phyloP scores from a whole-genome alignment of 2,329 filamentous ascomycete species.

The Pseudocercospora macadamiae region DNA sequence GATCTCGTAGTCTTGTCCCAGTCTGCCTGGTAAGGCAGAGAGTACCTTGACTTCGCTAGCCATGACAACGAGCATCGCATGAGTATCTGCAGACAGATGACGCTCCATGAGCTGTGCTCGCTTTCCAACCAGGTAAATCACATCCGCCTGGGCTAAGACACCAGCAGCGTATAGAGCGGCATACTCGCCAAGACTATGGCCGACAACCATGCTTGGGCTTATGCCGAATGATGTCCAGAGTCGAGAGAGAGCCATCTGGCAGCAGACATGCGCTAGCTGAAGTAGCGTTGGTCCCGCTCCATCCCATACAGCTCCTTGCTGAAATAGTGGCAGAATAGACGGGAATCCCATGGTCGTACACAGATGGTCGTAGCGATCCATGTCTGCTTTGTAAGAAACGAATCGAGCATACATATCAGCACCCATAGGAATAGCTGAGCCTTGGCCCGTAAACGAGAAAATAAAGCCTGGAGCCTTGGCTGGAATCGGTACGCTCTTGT shows the following conservation, averaged over 20 bases:
- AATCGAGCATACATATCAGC: conserved; percentile 36
- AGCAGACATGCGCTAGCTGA: conserved; percentile 45
- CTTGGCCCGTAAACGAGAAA: conserved; percentile 47
- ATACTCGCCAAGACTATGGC: conserved; percentile 45
- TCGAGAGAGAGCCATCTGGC: conserved; percentile 47
- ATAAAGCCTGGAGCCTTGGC: conserved; percentile 31
- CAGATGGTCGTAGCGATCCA: conserved; percentile 37
- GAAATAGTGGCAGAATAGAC: conserved; percentile 31
- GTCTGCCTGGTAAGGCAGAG: conserved; percentile 4
- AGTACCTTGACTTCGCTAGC: conserved; percentile 11
- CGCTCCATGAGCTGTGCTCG: conserved; percentile 39
- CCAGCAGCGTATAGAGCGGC: conserved; percentile 42
- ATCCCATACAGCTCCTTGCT: conserved; percentile 16
- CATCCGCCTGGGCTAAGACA: conserved; percentile 40
- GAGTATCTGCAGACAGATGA: conserved; percentile 29
- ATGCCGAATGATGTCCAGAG: conserved; percentile 36
- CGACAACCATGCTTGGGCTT: conserved; percentile 32
- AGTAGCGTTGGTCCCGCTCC: conserved; percentile 19
- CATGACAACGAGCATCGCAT: conserved; percentile 33
- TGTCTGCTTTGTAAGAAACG: conserved; percentile 35
- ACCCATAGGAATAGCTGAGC: conserved; percentile 33
- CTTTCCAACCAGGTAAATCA: conserved; percentile 41
- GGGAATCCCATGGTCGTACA: conserved; percentile 36
- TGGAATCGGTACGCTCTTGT: conserved; percentile 8
- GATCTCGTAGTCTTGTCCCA: conserved; percentile 21